A percentile compares a stretch with the other conserved stretches of the same genome.
These are phyloP conservation scores for Raddia distichophylla DNA, from an alignment of 176 grass and related monocot genomes.

Conservation along the genomic window DNA sequence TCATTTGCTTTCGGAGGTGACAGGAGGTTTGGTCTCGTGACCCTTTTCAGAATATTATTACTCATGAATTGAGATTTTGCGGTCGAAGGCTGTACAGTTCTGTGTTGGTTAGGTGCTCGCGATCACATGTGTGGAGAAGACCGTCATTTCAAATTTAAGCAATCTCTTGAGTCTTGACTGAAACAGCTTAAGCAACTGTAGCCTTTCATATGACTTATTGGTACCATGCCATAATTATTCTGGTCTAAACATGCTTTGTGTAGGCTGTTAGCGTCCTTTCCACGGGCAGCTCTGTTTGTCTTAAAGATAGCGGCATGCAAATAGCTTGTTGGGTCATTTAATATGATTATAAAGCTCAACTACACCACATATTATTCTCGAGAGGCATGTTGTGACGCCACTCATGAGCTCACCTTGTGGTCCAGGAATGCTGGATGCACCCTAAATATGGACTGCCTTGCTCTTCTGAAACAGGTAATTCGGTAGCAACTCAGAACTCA, in stretches of 20 bases:
- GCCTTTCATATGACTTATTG: slow-evolving; percentile 44
- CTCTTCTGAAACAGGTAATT: slow-evolving; percentile 31
- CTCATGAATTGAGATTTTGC: slow-evolving; percentile 28
- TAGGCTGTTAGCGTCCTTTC: slow-evolving; percentile 38
- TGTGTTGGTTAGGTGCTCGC: slow-evolving; percentile 43
- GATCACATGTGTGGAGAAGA: slow-evolving; percentile 40
- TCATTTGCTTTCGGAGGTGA: slow-evolving; percentile 42
- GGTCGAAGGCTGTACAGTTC: background rate
- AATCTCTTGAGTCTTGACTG: slow-evolving; percentile 49
- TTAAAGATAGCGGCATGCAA: slow-evolving; percentile 45
- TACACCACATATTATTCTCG: slow-evolving; percentile 5
- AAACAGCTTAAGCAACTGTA: slow-evolving; percentile 36
- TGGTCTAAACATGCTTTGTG: slow-evolving; percentile 45
- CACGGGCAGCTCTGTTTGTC: slow-evolving; percentile 28
- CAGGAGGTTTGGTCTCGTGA: slow-evolving; percentile 38
- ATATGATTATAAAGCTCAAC: slow-evolving; percentile 51
- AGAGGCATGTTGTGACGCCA: background rate
- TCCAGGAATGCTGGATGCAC: background rate
- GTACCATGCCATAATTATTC: slow-evolving; percentile 42
- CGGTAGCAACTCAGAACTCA: too few relatives aligned
- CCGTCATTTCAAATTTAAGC: slow-evolving; percentile 41
- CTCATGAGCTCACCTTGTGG: background rate
- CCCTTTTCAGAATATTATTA: slow-evolving; percentile 33
- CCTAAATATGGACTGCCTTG: background rate
- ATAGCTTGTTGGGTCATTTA: slow-evolving; percentile 46